phyloP scores from a whole-genome alignment of 768 basidiomycete species.

The Sporobolomyces roseus region DNA sequence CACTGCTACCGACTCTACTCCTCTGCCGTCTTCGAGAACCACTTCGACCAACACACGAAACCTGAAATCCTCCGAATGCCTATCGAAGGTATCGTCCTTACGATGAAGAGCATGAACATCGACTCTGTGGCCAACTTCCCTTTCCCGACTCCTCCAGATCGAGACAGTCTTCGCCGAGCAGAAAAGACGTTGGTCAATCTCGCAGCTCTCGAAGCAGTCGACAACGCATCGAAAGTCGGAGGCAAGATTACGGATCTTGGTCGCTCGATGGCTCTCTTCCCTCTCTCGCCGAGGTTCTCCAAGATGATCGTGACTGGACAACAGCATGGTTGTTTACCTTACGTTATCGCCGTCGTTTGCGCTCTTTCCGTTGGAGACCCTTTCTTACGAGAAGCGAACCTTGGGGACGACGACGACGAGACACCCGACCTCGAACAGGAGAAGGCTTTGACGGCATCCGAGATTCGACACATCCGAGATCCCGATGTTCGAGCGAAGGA shows the following conservation, averaged over 20 bases:
- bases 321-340: constrained; percentile 87
- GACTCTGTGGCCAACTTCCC: constrained; percentile 95
- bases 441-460: constrained; percentile 48
- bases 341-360: constrained; percentile 84
- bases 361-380: constrained; percentile 92
- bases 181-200: constrained; percentile 75
- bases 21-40: constrained; percentile 85
- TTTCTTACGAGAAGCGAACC: constrained; percentile 73
- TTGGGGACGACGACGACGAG: constrained; percentile 53
- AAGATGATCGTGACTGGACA: constrained; percentile 83
- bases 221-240: constrained; percentile 47
- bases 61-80: constrained; percentile 95
- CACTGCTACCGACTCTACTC: constrained; percentile 98
- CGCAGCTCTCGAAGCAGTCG: constrained; percentile 62
- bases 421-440: constrained; percentile 51
- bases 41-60: constrained; percentile 77
- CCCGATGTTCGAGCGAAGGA: constrained; percentile 51
- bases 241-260: constrained; percentile 82
- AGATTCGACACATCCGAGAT: constrained; percentile 50
- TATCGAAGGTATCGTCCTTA: constrained; percentile 91
- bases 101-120: constrained; percentile 99
- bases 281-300: constrained; percentile 88
- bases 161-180: constrained; percentile 67
- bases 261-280: constrained; percentile 87
- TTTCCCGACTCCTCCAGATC: constrained; percentile 93